Conservation (phyloP, 495 filamentous ascomycete species). For the Apodospora peruviana region DNA sequence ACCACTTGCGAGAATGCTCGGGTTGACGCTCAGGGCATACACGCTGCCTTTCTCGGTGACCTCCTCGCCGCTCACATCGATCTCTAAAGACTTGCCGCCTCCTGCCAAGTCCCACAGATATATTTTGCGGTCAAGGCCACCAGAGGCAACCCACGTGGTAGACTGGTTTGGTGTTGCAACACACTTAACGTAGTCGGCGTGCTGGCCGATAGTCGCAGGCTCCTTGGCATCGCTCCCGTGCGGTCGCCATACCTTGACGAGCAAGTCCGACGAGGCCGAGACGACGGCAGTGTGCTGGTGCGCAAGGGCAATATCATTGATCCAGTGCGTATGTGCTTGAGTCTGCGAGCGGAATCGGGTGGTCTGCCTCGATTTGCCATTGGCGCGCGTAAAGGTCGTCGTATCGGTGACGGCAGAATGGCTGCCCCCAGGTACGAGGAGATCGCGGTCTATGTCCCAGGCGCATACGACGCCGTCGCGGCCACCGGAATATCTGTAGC, state of each 20-base stretch:
- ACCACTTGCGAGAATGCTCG: constrained; percentile 76
- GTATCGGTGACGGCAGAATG: constrained; percentile 28
- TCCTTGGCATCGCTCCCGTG: constrained; percentile 58
- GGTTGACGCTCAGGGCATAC: constrained; percentile 76
- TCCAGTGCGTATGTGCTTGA: constrained; percentile 98
- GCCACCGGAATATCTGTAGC: constrained; percentile 81
- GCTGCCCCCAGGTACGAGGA: constrained; percentile 40
- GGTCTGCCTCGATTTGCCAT: constrained; percentile 30
- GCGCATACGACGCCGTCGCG: constrained; percentile 94
- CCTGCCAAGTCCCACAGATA: constrained; percentile 90
- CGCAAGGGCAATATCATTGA: constrained; percentile 90
- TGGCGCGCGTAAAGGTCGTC: constrained; percentile 15
- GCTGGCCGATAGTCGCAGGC: constrained; percentile 82
- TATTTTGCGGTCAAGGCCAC: constrained; percentile 88
- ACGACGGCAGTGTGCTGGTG: constrained; percentile 79
- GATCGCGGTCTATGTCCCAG: constrained; percentile 67
- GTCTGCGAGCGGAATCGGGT: constrained; percentile 83
- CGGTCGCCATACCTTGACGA: constrained; percentile 94
- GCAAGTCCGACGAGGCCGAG: constrained; percentile 91
- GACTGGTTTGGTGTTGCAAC: constrained; percentile 67
- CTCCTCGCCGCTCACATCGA: constrained; percentile 75
- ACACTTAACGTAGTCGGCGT: constrained; percentile 94
- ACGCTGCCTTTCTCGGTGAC: constrained; percentile 86
- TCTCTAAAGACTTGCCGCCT: constrained; percentile 74
- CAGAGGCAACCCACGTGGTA: constrained; percentile 90